A percentile compares a stretch with the other conserved stretches of the same genome.
Evolutionary conservation across 345 rosid species (phyloP).

Genomic region (Isatis tinctoria): DNA sequence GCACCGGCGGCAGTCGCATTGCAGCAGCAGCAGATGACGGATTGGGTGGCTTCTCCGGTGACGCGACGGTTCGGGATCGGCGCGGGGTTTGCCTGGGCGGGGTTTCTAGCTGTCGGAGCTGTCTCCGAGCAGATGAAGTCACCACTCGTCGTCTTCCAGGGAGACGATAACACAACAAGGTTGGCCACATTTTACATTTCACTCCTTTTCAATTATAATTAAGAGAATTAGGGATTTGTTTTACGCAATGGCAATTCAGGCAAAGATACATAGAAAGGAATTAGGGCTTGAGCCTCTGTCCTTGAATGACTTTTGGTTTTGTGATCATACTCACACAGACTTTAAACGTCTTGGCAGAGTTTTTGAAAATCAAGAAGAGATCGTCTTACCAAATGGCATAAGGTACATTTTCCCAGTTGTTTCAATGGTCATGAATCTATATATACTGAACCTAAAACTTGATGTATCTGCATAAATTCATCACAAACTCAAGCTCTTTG

Average conservation of each 20-base stretch:
- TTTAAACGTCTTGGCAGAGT: constrained; percentile 38
- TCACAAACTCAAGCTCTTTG: not conserved
- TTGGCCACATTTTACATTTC: not conserved
- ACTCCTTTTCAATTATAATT: not conserved
- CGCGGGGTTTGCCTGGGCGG: constrained; percentile 77
- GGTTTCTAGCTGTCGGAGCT: constrained; percentile 55
- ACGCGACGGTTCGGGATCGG: constrained; percentile 85
- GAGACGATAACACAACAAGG: constrained; percentile 70
- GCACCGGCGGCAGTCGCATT: not conserved
- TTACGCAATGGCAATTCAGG: not conserved
- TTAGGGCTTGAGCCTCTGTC: not conserved
- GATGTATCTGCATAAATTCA: too few species aligned
- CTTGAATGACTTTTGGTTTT: not conserved
- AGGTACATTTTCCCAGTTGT: constrained; percentile 49
- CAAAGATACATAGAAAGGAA: not conserved
- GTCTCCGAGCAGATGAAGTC: constrained; percentile 80
- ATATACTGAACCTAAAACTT: too few species aligned
- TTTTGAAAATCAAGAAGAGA: constrained; percentile 59
- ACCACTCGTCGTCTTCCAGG: constrained; percentile 48
- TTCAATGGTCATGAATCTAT: too few species aligned
- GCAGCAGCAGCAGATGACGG: constrained; percentile 33
- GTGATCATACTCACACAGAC: not conserved
- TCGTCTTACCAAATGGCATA: constrained; percentile 71
- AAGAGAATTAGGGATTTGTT: not conserved
- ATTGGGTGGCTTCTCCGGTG: constrained; percentile 72